phyloP scores from a whole-genome alignment of 148 eudicot genomes.

The Agrostemma githago region DNA sequence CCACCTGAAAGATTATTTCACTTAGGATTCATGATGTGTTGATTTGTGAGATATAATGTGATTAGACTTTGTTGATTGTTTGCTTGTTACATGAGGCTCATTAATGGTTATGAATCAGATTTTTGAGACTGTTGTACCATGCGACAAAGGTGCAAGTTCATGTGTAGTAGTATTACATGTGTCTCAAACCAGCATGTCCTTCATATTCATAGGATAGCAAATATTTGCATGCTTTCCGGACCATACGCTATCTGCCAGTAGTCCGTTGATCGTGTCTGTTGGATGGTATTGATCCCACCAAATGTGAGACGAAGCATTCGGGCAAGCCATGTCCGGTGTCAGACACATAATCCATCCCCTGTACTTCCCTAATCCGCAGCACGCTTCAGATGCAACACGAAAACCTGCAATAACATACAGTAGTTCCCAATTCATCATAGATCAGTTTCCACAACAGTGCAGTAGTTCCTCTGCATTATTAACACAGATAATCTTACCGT shows the following conservation, averaged over 20 bases:
- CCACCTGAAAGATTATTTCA: neutral
- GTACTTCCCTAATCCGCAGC: constrained; percentile 83
- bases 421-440: neutral
- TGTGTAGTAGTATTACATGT: neutral
- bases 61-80: neutral
- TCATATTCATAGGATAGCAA: constrained; percentile 81
- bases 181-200: constrained; percentile 34
- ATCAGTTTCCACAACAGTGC: neutral
- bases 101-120: too few relatives aligned
- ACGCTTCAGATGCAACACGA: constrained; percentile 59
- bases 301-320: constrained; percentile 66
- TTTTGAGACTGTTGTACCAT: too few relatives aligned
- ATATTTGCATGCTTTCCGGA: constrained; percentile 59
- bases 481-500: constrained; percentile 36
- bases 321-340: constrained; percentile 77
- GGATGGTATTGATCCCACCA: constrained; percentile 99
- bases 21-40: constrained; percentile 6
- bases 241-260: constrained; percentile 85
- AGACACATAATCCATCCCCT: constrained; percentile 76
- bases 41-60: constrained; percentile 2
- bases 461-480: neutral
- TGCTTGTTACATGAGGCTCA: constrained; percentile 6
- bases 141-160: too few relatives aligned
- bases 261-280: constrained; percentile 63
- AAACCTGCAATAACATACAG: constrained; percentile 49